Base-by-base conservation (phyloP, 169 alveolate species). In the Plasmodium fragile region DNA sequence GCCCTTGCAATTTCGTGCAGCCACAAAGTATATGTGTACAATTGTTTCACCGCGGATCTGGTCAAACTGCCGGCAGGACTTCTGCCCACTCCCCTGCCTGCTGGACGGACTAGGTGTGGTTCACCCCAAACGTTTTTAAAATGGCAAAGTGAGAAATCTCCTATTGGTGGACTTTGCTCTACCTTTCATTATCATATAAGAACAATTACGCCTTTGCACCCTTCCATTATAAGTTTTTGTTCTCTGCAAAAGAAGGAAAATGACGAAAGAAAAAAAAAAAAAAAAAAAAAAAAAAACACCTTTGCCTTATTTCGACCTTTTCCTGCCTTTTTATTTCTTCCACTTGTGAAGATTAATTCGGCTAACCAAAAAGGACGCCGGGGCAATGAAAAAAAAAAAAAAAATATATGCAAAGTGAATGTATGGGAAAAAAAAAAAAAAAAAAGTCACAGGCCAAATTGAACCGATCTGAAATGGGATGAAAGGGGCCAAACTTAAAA, bases 311-410 rank as follows among this genome's bases (percentile, higher is more conserved):
- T 65, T 65, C 4, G 22, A 13, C 28, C 2, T 65, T 65, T 18
- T 18, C 73, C 32, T 34, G 13, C 32, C 32, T 18, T 25, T n/a
- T 18, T 2, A 5, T 45, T 45, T 45, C 18, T 45, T 45, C 3
- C 55, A n/a, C 55, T 18, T 65, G 36, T 65, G 11, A 65, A 65
- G 75, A 65, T 65, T 65, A 65, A 65, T 65, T 65, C 75, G 75
- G 75, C 32, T 73, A n/a, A 18, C 43, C 30, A 13, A 8, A 30
- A 73, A 73, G 34, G 81, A 73, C 52, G 43, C 22, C 4, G 43
- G 52, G 52, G 25, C 10, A 22, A 32, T 10, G 18, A 34, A 32
- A 39, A 30, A 30, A 34, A 32, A 32, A 28, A 30, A 73, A 73
- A 45, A 45, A 11, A 45, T 45, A 45, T 45, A 43, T 43, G 18